Conservation (phyloP, 208 protist species). For the Jaenimonas drosophilae region DNA sequence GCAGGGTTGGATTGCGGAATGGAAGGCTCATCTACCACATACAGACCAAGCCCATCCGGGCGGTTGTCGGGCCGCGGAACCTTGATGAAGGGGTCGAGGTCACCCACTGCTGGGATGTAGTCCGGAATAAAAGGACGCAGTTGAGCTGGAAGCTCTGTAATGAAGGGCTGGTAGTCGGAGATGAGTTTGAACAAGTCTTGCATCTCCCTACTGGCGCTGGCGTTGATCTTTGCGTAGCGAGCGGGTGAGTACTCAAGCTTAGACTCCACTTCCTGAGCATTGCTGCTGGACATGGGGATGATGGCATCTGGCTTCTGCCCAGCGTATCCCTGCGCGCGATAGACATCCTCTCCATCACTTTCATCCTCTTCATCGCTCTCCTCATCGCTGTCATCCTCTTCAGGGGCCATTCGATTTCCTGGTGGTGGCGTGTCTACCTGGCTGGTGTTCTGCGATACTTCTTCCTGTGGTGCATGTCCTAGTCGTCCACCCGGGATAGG, state of each 20-base stretch:
- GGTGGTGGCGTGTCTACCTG: conserved; percentile 8
- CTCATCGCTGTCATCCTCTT: conserved; percentile 21
- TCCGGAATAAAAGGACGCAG: conserved; percentile 97
- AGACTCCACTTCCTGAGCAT: conserved; percentile 10
- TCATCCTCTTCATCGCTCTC: conserved; percentile 16
- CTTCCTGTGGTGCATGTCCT: not conserved
- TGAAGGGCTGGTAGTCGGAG: conserved; percentile 88
- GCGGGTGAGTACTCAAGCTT: conserved; percentile 79
- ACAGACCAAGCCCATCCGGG: conserved; percentile 87
- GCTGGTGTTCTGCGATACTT: conserved; percentile 12
- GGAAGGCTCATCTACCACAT: conserved; percentile 95
- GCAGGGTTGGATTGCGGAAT: conserved; percentile 94
- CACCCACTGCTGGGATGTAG: conserved; percentile 95
- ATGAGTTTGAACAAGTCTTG: conserved; percentile 97
- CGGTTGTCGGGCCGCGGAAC: conserved; percentile 90
- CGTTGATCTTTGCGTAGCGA: conserved; percentile 78
- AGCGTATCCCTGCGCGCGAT: conserved; percentile 29
- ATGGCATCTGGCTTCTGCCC: conserved; percentile 50
- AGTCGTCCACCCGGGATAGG: not conserved
- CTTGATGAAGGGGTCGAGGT: conserved; percentile 97
- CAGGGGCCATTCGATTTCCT: conserved; percentile 9
- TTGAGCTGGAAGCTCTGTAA: conserved; percentile 92
- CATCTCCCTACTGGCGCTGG: conserved; percentile 84
- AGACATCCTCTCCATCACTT: conserved; percentile 6
- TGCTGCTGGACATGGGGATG: not conserved